These are phyloP conservation scores for Emergomyces pasteurianus DNA, from an alignment of 2,329 filamentous ascomycete species.

Conservation along the genomic window DNA sequence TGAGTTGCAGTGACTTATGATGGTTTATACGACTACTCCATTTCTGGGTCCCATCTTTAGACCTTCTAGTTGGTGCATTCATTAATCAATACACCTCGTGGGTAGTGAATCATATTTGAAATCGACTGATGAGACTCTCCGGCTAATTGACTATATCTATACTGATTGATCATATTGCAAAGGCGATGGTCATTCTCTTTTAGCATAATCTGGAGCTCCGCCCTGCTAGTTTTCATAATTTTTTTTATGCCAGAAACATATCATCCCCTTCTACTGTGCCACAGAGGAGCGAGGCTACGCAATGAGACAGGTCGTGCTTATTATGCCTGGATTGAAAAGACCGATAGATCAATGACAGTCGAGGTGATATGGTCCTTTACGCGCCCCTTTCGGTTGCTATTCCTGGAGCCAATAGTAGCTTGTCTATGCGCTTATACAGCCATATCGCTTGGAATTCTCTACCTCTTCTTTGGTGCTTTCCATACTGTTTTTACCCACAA, in stretches of 20 bases:
- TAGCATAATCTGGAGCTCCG: conserved; percentile 59
- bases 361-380: conserved; percentile 46
- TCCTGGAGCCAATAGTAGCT: conserved; percentile 33
- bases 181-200: conserved; percentile 63
- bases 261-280: conserved; percentile 56
- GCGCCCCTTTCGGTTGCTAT: conserved; percentile 35
- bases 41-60: conserved; percentile 42
- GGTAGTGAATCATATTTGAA: conserved; percentile 15
- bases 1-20: conserved; percentile 63
- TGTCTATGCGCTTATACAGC: conserved; percentile 10
- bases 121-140: background rate
- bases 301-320: conserved; percentile 62
- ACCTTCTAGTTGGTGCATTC: conserved; percentile 51
- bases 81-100: conserved; percentile 61
- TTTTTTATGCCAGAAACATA: conserved; percentile 72
- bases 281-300: conserved; percentile 55
- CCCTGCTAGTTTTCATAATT: conserved; percentile 48
- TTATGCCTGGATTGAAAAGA: conserved; percentile 58
- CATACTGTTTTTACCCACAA: conserved; percentile 30
- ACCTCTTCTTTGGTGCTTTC: conserved; percentile 33
- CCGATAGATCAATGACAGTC: conserved; percentile 48
- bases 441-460: conserved; percentile 13
- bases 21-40: conserved; percentile 55
- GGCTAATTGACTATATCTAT: background rate
- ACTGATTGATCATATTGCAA: background rate